phyloP scores from a whole-genome alignment of 148 eudicot species.

The Silene uniflora region DNA sequence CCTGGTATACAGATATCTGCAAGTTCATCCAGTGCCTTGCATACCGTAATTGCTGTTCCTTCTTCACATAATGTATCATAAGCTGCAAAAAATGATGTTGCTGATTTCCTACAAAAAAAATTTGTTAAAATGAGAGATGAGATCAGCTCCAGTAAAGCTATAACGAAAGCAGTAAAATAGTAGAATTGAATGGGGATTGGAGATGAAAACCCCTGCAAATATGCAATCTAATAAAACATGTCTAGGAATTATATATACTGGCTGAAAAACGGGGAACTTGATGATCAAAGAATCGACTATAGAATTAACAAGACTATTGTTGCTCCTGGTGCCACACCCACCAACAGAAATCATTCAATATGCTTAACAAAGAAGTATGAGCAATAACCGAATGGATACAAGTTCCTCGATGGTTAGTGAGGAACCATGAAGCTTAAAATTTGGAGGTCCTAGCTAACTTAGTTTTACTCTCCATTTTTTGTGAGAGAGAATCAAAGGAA shows the following conservation, averaged over 20 bases:
- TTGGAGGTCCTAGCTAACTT: background rate
- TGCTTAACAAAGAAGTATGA: background rate
- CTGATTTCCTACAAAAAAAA: slow-evolving; percentile 66
- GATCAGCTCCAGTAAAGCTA: slow-evolving; percentile 17
- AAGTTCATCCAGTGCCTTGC: slow-evolving; percentile 86
- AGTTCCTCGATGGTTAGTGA: no score
- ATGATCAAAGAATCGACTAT: background rate
- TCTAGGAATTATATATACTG: background rate
- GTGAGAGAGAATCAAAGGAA: background rate
- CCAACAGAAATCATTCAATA: background rate
- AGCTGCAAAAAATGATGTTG: slow-evolving; percentile 85
- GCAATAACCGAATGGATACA: background rate
- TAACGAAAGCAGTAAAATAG: background rate
- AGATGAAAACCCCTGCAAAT: background rate
- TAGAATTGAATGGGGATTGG: background rate
- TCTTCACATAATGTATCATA: slow-evolving; percentile 97
- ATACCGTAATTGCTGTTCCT: slow-evolving; percentile 90
- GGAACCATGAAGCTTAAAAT: background rate
- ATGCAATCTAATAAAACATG: background rate
- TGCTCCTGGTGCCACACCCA: background rate
- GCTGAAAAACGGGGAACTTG: background rate
- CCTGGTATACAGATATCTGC: slow-evolving; percentile 83
- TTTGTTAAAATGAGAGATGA: background rate
- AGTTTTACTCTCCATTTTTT: background rate
- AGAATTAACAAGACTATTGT: background rate